These are phyloP conservation scores for Dioszegia aurantiaca DNA, from an alignment of 768 basidiomycete species.

Conservation along the genomic window DNA sequence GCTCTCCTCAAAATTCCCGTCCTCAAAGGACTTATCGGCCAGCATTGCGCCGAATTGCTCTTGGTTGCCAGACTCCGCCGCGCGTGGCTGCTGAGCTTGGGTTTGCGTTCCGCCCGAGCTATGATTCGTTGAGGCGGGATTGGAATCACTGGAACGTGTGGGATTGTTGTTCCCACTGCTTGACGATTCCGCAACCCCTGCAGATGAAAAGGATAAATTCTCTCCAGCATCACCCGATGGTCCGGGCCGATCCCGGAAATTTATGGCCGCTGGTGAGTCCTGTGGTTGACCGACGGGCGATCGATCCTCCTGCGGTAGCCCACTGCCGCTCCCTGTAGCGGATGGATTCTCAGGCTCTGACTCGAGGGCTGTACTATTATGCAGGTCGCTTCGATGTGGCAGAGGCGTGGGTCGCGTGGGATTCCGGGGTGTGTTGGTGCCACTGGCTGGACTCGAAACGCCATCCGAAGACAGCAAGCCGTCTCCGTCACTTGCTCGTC, in stretches of 20 bases:
- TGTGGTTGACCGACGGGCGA: conserved; percentile 41
- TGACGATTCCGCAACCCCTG: background rate
- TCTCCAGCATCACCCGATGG: conserved; percentile 2
- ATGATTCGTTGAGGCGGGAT: too few relatives aligned
- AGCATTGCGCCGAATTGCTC: too few relatives aligned
- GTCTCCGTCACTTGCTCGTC: conserved; percentile 21
- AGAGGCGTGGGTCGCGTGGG: background rate
- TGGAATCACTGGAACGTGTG: too few relatives aligned
- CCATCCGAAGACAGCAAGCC: background rate
- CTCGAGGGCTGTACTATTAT: background rate
- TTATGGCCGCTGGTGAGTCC: conserved; percentile 17
- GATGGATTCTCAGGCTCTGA: conserved; percentile 28
- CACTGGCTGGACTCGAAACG: too few relatives aligned
- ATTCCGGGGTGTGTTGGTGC: conserved; percentile 6
- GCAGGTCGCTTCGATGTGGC: background rate
- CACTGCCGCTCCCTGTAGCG: conserved; percentile 27
- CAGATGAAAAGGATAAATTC: conserved; percentile 20
- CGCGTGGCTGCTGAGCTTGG: background rate
- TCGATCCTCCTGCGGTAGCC: conserved; percentile 28
- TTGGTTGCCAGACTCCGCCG: too few relatives aligned
- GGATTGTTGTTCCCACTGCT: too few relatives aligned
- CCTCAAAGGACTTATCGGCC: too few relatives aligned
- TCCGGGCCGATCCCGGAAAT: conserved; percentile 31
- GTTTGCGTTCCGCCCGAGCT: too few relatives aligned
- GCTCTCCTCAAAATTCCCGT: conserved; percentile 23